These are phyloP conservation scores for Aspergillus awamori DNA, from an alignment of 2,329 filamentous ascomycete genomes.

Conservation along the genomic window DNA sequence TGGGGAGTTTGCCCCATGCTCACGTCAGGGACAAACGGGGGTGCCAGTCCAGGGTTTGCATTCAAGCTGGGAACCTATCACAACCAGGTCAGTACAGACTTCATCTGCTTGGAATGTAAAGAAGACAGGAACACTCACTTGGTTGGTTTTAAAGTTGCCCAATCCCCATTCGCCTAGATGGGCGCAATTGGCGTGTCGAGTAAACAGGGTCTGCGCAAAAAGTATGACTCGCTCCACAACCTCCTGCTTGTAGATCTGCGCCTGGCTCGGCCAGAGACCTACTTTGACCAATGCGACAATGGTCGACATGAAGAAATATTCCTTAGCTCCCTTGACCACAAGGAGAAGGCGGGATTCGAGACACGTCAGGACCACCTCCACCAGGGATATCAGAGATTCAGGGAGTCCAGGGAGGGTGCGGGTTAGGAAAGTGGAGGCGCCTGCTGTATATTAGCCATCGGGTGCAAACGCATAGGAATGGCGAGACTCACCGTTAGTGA, in stretches of 20 bases:
- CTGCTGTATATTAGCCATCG: neutral
- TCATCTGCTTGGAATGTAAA: neutral
- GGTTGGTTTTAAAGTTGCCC: conserved; percentile 36
- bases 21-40: conserved; percentile 27
- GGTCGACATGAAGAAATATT: conserved; percentile 45
- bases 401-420: conserved; percentile 35
- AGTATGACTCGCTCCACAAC: conserved; percentile 40
- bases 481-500: conserved; percentile 26
- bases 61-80: conserved; percentile 27
- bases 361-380: conserved; percentile 33
- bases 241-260: conserved; percentile 38
- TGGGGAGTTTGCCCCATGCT: conserved; percentile 27
- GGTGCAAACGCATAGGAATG: neutral
- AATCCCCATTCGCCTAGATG: conserved; percentile 34
- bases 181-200: conserved; percentile 36
- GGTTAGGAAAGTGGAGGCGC: conserved; percentile 24
- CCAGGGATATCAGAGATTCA: conserved; percentile 38
- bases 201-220: conserved; percentile 41
- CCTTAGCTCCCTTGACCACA: conserved; percentile 43
- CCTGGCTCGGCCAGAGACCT: conserved; percentile 38
- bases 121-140: conserved; percentile 20
- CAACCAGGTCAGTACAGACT: neutral
- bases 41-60: conserved; percentile 24
- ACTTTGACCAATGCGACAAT: conserved; percentile 39
- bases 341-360: conserved; percentile 36